Conservation (phyloP, 139 green algal species). For the Edaphochlamys debaryana region DNA sequence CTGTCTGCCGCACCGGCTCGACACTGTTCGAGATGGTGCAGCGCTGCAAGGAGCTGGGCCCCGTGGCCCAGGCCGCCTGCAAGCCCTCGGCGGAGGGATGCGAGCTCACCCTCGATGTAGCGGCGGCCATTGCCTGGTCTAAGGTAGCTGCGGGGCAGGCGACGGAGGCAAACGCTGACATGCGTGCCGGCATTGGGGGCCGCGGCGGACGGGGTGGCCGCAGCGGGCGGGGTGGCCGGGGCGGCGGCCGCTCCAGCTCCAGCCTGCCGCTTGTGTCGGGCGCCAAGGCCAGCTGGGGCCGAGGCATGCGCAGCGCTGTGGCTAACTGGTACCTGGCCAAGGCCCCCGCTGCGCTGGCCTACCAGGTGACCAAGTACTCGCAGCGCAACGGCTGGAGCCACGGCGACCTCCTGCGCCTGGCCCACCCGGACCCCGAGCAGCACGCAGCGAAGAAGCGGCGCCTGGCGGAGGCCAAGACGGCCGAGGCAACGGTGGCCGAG, state of each 20-base stretch:
- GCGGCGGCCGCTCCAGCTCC: background rate
- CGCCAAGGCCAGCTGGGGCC: background rate
- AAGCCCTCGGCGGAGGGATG: no score
- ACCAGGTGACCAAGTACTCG: slow-evolving; percentile 22
- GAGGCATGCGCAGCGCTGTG: background rate
- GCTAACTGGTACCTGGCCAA: background rate
- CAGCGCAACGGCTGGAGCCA: slow-evolving; percentile 14
- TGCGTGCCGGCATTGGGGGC: no score
- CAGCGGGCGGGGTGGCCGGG: background rate
- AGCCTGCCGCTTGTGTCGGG: no score
- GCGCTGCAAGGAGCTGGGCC: slow-evolving; percentile 21
- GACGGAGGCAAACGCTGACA: no score
- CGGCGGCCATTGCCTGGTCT: background rate
- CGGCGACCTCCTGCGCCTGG: slow-evolving; percentile 5
- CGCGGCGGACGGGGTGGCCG: background rate
- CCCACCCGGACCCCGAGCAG: background rate
- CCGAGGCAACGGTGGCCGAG: background rate
- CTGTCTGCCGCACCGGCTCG: slow-evolving; percentile 18
- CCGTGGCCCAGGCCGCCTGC: background rate
- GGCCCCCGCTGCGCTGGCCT: background rate
- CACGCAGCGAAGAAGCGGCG: background rate
- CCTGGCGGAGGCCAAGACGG: background rate
- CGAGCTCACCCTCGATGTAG: background rate
- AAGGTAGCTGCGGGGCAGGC: no score
- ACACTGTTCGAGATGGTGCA: slow-evolving; percentile 12